Evolutionary conservation across 768 basidiomycete genomes (phyloP).

Genomic region (Rhizopogon vesiculosus): DNA sequence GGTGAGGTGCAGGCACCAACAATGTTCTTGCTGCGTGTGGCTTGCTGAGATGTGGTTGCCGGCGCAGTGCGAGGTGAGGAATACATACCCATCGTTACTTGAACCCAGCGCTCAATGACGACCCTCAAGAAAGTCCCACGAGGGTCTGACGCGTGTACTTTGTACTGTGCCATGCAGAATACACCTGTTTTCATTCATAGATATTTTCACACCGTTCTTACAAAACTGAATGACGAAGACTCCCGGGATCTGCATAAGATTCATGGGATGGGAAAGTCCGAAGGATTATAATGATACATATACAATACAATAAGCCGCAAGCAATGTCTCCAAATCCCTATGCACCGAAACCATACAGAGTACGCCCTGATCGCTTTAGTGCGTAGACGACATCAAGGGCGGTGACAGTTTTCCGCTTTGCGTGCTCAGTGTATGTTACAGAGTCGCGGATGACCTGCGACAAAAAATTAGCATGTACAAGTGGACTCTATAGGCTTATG

Average conservation of each 20-base stretch:
- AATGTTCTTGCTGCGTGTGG: too few relatives aligned
- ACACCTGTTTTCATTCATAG: too few relatives aligned
- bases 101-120: too few relatives aligned
- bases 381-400: constrained; percentile 93
- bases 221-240: too few relatives aligned
- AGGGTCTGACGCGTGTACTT: too few relatives aligned
- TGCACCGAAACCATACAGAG: constrained; percentile 40
- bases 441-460: constrained; percentile 87
- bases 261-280: neutral
- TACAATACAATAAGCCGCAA: constrained; percentile 16
- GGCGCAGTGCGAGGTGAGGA: too few relatives aligned
- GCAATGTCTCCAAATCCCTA: constrained; percentile 3
- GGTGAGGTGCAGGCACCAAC: too few relatives aligned
- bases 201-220: too few relatives aligned
- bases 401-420: constrained; percentile 93
- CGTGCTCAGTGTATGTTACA: constrained; percentile 98
- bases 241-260: neutral
- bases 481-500: neutral
- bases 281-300: constrained; percentile 24
- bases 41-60: too few relatives aligned
- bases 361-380: constrained; percentile 80
- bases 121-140: too few relatives aligned
- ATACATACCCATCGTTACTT: too few relatives aligned
- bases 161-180: too few relatives aligned
- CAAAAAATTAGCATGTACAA: constrained; percentile 2